Percentiles rank a stretch among this genome's conserved stretches.
Conservation (phyloP, 208 protist genomes). For the Acanthamoeba sp. region DNA sequence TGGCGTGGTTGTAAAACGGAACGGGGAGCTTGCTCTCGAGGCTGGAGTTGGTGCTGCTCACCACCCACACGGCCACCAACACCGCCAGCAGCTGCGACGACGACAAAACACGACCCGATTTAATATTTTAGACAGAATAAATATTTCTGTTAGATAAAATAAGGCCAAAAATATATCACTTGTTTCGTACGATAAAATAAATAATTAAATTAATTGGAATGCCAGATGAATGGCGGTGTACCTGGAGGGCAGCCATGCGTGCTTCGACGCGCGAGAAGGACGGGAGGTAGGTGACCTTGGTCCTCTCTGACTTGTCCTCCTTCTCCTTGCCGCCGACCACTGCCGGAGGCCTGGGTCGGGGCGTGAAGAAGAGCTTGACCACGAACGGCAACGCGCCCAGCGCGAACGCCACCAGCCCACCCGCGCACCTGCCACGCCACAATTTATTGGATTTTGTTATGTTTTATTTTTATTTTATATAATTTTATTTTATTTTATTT, state of each 20-base stretch:
- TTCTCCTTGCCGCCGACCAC: not conserved
- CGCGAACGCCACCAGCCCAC: slow-evolving; percentile 23
- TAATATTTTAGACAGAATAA: too few relatives aligned
- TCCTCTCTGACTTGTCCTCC: not conserved
- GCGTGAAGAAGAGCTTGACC: not conserved
- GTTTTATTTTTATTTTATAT: too few relatives aligned
- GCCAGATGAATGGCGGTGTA: not conserved
- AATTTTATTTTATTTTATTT: too few relatives aligned
- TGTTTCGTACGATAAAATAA: too few relatives aligned
- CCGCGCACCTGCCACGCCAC: slow-evolving; percentile 57
- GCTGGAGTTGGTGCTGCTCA: slow-evolving; percentile 73
- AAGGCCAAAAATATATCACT: too few relatives aligned
- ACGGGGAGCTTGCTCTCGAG: slow-evolving; percentile 79
- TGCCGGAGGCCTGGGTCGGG: not conserved
- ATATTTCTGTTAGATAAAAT: too few relatives aligned
- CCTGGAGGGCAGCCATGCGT: not conserved
- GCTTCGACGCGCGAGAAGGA: not conserved
- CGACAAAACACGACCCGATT: too few relatives aligned
- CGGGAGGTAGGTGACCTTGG: not conserved
- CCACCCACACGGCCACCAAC: slow-evolving; percentile 71
- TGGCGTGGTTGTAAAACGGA: slow-evolving; percentile 80
- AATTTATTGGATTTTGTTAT: too few relatives aligned
- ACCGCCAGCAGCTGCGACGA: slow-evolving; percentile 67
- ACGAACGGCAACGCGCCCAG: slow-evolving; percentile 29
- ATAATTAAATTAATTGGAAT: too few relatives aligned